Conservation (phyloP, 2,329 filamentous ascomycete species). For the Penicillium occitanis region DNA sequence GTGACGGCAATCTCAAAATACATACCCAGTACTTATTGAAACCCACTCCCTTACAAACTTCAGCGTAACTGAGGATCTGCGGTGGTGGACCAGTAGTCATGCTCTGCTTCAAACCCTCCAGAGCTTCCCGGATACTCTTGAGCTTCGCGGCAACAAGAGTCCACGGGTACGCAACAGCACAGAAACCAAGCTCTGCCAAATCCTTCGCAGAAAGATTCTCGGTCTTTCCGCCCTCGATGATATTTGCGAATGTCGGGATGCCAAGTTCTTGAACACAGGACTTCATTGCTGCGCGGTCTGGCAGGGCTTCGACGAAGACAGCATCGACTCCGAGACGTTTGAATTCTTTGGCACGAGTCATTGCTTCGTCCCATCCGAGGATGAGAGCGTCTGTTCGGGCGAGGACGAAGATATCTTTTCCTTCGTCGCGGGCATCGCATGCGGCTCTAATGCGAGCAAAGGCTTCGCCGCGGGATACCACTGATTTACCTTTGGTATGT, state of each 20-base stretch:
- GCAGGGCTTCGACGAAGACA: constrained; percentile 45
- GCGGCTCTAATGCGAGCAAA: constrained; percentile 30
- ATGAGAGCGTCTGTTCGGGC: constrained; percentile 34
- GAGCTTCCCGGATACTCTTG: constrained; percentile 27
- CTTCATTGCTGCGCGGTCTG: constrained; percentile 39
- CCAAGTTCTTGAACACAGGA: constrained; percentile 38
- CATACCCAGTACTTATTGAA: constrained; percentile 47
- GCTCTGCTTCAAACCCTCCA: constrained; percentile 44
- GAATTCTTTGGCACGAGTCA: constrained; percentile 41
- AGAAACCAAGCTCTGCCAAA: constrained; percentile 42
- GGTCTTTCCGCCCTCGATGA: constrained; percentile 46
- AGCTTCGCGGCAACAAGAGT: constrained; percentile 21
- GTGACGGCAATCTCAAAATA: not conserved
- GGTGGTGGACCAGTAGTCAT: constrained; percentile 45
- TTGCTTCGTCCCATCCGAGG: constrained; percentile 39
- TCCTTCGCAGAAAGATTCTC: constrained; percentile 41
- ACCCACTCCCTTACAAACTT: constrained; percentile 50
- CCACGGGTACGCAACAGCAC: constrained; percentile 21
- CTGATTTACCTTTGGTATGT: constrained; percentile 40
- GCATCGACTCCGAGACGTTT: constrained; percentile 43
- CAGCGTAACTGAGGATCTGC: constrained; percentile 44
- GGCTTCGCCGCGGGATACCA: constrained; percentile 28
- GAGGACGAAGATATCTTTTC: constrained; percentile 36
- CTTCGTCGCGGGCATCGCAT: constrained; percentile 29
- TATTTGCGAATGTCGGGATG: constrained; percentile 45